Evolutionary conservation across 371 early-diverging fungal species (phyloP), one percentile per base, ranked within the genome.

Genomic region (Syncephalastrum sp.): DNA sequence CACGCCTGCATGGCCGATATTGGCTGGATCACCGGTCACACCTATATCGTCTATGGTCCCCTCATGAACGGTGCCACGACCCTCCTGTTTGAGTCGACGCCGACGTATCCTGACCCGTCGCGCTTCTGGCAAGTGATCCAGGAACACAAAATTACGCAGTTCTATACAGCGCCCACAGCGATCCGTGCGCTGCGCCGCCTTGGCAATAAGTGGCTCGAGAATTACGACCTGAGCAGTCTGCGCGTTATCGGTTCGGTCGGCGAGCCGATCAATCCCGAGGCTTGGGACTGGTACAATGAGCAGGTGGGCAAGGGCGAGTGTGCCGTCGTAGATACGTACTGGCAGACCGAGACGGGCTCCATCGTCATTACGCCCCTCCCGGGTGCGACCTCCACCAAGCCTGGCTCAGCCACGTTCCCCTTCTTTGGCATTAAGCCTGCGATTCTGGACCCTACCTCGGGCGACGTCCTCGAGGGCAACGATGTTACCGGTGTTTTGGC

Each of bases 91-190:
- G 98, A 97, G 70, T 88, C 91, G 5, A 83, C 90, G 13, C 97
- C 95, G 1, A 86, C 90, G 13, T 92, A 89, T 60, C 96, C 96
- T 46, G 81, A 83, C 50, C 83, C 91, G n/a, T 80, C 81, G 25
- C 84, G 95, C 53, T 88, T 91, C 80, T 96, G 95, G 92, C 68
- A 89, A 56, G 59, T 89, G 19, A 86, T 96, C 42, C 90, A 87
- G 53, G 86, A 90, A 42, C 91, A 93, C 80, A 88, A 84, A 64
- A 78, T 98, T 61, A 98, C 98, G 8, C 97, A 97, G 71, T 91
- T 99, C 64, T 99, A 98, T 72, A 99, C 99, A 23, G 98, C 99
- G 0, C 99, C 99, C 17, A 99, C 99, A 3, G 96, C 97, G 29
- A 93, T 99, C 61, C 90, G 99, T 53, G 93, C 96, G 2, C 80